Evolutionary conservation across 2,329 filamentous ascomycete genomes (phyloP).

Genomic region (Aurifilum marmelostoma): DNA sequence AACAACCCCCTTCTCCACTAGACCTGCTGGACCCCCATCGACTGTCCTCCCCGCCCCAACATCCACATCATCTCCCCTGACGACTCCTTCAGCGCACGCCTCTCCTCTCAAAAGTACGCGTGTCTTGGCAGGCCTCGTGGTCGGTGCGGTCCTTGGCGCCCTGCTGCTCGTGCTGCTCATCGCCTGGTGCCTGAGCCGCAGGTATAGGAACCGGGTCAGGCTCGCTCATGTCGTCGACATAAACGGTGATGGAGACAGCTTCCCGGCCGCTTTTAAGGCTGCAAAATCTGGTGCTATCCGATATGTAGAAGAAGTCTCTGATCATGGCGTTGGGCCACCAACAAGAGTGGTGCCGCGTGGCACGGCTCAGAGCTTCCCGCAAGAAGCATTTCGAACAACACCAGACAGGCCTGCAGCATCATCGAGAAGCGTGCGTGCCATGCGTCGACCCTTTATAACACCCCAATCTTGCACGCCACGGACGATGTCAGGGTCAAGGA

Average conservation of each 20-base stretch:
- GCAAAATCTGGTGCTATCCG: not conserved
- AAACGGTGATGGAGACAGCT: not conserved
- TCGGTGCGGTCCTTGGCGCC: not conserved
- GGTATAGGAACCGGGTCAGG: not conserved
- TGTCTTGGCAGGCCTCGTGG: not conserved
- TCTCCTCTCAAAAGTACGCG: not conserved
- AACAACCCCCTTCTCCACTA: not conserved
- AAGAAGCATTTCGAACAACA: not conserved
- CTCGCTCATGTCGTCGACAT: not conserved
- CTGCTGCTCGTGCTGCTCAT: not conserved
- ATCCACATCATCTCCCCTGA: not conserved
- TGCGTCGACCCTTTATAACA: not conserved
- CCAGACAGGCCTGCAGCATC: not conserved
- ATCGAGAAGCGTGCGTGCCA: not conserved
- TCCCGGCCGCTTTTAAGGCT: not conserved
- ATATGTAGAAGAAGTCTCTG: not conserved
- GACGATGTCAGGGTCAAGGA: not conserved
- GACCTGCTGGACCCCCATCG: not conserved
- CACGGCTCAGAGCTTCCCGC: not conserved
- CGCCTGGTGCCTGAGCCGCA: not conserved
- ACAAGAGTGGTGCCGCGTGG: not conserved
- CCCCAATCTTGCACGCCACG: not conserved
- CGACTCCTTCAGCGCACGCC: not conserved
- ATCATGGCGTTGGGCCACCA: not conserved
- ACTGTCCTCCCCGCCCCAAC: not conserved